A percentile compares a stretch with the other conserved stretches of the same genome.
Evolutionary conservation across 139 green algal species (phyloP).

Genomic region (Tetradesmus lagerheimii): DNA sequence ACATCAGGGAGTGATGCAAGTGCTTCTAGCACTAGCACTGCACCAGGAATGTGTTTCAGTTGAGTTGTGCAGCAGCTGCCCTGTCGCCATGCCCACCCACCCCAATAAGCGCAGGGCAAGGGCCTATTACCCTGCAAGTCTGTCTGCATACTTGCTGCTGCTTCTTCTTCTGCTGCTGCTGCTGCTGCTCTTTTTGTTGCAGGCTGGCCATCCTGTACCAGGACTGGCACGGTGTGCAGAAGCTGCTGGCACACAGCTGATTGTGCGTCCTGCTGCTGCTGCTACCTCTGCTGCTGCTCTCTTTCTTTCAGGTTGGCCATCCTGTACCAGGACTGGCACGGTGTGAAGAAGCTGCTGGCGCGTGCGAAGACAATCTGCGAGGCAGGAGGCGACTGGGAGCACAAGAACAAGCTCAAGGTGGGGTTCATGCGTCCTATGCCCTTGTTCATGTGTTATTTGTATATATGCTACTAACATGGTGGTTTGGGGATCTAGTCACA

Average conservation of each 20-base stretch:
- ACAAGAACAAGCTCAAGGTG: conserved; percentile 98
- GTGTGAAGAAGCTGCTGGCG: conserved; percentile 79
- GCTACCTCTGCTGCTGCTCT: conserved; percentile 15
- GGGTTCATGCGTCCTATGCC: neutral
- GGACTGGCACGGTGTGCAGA: conserved; percentile 86
- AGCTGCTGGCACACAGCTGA: too few relatives aligned
- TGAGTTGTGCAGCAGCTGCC: too few relatives aligned
- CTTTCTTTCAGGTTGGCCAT: conserved; percentile 92
- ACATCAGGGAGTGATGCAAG: too few relatives aligned
- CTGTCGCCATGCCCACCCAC: too few relatives aligned
- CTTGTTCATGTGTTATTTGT: too few relatives aligned
- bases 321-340: conserved; percentile 80
- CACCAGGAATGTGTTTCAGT: too few relatives aligned
- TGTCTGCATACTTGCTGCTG: neutral
- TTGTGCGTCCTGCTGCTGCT: too few relatives aligned
- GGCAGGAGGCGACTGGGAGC: conserved; percentile 98
- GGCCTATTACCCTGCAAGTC: too few relatives aligned
- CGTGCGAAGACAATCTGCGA: conserved; percentile 83
- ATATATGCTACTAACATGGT: neutral
- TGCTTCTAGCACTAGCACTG: too few relatives aligned
- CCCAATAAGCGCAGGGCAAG: too few relatives aligned
- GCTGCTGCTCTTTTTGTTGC: neutral
- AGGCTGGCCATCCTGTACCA: conserved; percentile 86
- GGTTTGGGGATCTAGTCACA: too few relatives aligned
- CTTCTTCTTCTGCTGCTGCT: neutral